These are phyloP conservation scores for Lichtheimia hyalospora DNA, from an alignment of 371 early-diverging fungal species.

Conservation along the genomic window DNA sequence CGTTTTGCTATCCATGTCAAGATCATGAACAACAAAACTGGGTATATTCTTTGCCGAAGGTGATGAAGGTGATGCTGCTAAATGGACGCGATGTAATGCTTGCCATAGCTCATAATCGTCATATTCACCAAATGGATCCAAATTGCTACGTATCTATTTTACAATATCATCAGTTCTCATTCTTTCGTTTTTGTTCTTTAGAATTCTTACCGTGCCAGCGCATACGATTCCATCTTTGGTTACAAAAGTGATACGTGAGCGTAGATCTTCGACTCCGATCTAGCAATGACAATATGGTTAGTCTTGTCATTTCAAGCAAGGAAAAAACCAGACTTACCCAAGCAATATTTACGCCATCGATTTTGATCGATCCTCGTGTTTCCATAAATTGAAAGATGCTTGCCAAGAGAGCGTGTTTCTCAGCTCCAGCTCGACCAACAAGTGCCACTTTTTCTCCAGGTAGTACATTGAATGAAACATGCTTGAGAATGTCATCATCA, in stretches of 20 bases:
- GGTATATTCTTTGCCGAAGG: constrained; percentile 29
- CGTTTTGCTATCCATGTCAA: constrained; percentile 64
- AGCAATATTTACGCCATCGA: constrained; percentile 79
- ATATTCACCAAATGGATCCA: constrained; percentile 81
- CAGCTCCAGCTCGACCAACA: constrained; percentile 74
- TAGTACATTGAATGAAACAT: constrained; percentile 58
- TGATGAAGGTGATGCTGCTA: constrained; percentile 37
- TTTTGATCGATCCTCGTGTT: constrained; percentile 65
- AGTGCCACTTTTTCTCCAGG: constrained; percentile 73
- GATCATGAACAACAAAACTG: constrained; percentile 43
- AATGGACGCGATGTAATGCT: constrained; percentile 67
- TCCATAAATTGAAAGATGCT: constrained; percentile 81
- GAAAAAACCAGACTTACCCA: constrained; percentile 28
- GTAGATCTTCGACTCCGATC: constrained; percentile 71
- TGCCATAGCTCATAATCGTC: constrained; percentile 84
- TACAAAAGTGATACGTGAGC: constrained; percentile 74
- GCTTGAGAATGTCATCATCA: constrained; percentile 56
- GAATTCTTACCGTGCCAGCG: constrained; percentile 55
- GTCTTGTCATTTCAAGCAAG: neutral
- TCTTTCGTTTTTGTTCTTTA: neutral
- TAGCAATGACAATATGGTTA: neutral
- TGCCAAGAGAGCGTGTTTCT: constrained; percentile 70
- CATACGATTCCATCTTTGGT: constrained; percentile 86
- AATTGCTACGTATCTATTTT: constrained; percentile 61
- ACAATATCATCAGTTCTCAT: neutral